Percentiles rank a stretch among this genome's conserved stretches.
These are phyloP conservation scores for Saccharomyces hybrid DNA, from an alignment of 1,139 yeast genomes.

Conservation along the genomic window DNA sequence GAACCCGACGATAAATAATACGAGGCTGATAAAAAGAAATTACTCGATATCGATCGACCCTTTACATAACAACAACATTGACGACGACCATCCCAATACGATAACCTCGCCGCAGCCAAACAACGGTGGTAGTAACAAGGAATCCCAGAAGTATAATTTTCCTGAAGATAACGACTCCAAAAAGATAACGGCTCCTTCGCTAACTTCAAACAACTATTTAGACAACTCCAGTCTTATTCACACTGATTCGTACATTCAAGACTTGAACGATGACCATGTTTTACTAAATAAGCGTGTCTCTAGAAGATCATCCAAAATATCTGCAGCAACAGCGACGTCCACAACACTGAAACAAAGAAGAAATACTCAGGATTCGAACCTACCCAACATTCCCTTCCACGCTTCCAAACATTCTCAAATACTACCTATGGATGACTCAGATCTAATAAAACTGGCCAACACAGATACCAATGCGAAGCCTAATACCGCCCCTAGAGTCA, in stretches of 20 bases:
- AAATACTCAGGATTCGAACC: constrained; percentile 13
- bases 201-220: not conserved
- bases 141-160: not conserved
- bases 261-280: constrained; percentile 16
- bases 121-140: not conserved
- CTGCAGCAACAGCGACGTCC: not conserved
- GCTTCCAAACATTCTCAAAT: constrained; percentile 30
- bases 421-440: constrained; percentile 19
- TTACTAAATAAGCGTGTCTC: constrained; percentile 19
- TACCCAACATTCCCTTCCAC: constrained; percentile 24
- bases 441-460: constrained; percentile 1
- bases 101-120: not conserved
- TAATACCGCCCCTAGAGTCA: constrained; percentile 3
- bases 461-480: constrained; percentile 5
- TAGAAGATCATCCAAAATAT: constrained; percentile 11
- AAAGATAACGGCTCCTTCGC: not conserved
- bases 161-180: not conserved
- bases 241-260: constrained; percentile 26
- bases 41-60: constrained; percentile 1
- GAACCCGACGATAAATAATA: not conserved
- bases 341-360: constrained; percentile 6
- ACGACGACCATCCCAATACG: not conserved
- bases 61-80: not conserved
- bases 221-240: constrained; percentile 14
- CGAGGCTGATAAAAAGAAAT: not conserved